These are phyloP conservation scores for Rhododendron simsii DNA, from an alignment of 148 eudicot genomes.

Conservation along the genomic window DNA sequence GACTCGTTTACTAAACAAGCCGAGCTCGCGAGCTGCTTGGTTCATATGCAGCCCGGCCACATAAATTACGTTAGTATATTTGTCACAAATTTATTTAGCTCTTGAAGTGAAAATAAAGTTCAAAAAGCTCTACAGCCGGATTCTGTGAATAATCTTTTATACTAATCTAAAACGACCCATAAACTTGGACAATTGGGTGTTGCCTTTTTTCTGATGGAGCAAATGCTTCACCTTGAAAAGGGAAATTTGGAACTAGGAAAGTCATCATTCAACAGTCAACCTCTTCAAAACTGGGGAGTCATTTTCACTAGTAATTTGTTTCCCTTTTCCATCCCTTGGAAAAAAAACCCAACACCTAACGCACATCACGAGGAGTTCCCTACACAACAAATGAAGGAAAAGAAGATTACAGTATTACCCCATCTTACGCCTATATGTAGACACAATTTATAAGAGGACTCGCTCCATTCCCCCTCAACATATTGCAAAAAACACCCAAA, in stretches of 20 bases:
- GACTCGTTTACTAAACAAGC: too few relatives aligned
- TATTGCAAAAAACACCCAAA: neutral
- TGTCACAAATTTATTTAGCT: too few relatives aligned
- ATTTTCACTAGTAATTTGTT: neutral
- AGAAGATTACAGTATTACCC: neutral
- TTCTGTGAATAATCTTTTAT: too few relatives aligned
- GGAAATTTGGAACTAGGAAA: neutral
- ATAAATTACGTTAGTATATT: too few relatives aligned
- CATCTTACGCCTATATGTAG: neutral
- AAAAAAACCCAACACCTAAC: neutral
- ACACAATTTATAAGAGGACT: neutral
- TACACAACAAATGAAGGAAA: neutral
- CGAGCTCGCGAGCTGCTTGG: too few relatives aligned
- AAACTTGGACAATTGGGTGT: neutral
- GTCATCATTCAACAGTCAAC: neutral
- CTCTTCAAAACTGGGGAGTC: neutral
- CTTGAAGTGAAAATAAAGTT: too few relatives aligned
- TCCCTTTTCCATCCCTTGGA: neutral
- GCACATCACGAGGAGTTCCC: neutral
- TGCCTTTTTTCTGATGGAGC: neutral
- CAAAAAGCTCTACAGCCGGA: too few relatives aligned
- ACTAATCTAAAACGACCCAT: neutral
- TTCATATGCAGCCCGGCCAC: too few relatives aligned
- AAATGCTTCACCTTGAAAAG: neutral
- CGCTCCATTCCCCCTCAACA: neutral